Conservation (phyloP, 1,139 yeast genomes). For the Arxiozyma slooffiae region DNA sequence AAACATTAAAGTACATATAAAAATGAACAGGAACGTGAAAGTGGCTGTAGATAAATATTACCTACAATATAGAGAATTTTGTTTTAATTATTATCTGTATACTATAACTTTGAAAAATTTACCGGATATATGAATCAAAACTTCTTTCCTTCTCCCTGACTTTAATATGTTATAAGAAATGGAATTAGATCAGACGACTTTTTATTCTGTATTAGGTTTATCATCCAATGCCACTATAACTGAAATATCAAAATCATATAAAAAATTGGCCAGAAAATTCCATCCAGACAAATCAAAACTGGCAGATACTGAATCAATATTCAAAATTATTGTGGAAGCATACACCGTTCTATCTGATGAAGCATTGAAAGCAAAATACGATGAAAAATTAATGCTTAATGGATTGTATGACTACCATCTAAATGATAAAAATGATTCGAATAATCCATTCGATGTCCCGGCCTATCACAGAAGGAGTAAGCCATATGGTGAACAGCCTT, state of each 20-base stretch:
- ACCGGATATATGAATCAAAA: background rate
- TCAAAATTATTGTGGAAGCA: conserved; percentile 28
- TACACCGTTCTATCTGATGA: conserved; percentile 25
- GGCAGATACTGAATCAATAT: conserved; percentile 22
- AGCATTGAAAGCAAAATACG: conserved; percentile 18
- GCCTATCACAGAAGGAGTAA: conserved; percentile 12
- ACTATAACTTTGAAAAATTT: too few relatives aligned
- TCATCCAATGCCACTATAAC: conserved; percentile 18
- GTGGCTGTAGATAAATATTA: background rate
- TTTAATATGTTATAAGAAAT: background rate
- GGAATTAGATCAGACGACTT: conserved; percentile 25
- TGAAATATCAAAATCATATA: conserved; percentile 27
- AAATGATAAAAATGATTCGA: background rate
- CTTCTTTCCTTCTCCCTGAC: background rate
- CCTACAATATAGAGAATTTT: too few relatives aligned
- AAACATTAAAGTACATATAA: background rate
- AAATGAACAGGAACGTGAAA: too few relatives aligned
- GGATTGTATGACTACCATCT: conserved; percentile 17
- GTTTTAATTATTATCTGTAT: too few relatives aligned
- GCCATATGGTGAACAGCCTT: conserved; percentile 30
- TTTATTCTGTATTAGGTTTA: conserved; percentile 26
- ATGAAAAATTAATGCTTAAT: conserved; percentile 12
- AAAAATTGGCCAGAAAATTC: conserved; percentile 25
- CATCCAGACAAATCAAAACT: conserved; percentile 31
- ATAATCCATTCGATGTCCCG: conserved; percentile 1